Conservation (phyloP, 495 filamentous ascomycete species). For the Penicillium lividum region DNA sequence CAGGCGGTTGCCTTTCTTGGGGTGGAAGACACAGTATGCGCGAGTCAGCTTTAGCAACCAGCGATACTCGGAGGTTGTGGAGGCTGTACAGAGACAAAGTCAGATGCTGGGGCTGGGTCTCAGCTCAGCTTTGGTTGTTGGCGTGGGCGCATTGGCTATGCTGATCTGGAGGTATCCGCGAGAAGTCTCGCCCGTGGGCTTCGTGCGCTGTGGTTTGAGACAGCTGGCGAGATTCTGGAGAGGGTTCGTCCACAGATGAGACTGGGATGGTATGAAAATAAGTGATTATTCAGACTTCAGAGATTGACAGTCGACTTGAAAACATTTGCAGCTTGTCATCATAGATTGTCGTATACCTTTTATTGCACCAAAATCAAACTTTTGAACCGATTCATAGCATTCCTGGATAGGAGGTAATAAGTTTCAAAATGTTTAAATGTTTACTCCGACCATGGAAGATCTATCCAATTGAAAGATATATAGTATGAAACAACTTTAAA, state of each 20-base stretch:
- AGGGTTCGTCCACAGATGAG: conserved; percentile 4
- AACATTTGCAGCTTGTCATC: not conserved
- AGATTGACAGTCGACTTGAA: not conserved
- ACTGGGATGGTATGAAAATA: not conserved
- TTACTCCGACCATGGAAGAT: not conserved
- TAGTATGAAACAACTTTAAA: too few relatives aligned
- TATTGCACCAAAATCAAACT: not conserved
- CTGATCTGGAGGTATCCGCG: conserved; percentile 37
- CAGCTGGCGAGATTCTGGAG: conserved; percentile 15
- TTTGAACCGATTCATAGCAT: not conserved
- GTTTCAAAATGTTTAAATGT: not conserved
- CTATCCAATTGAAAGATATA: not conserved
- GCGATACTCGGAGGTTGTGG: conserved; percentile 80
- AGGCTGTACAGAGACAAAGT: conserved; percentile 67
- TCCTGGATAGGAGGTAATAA: too few relatives aligned
- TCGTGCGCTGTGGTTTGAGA: conserved; percentile 10
- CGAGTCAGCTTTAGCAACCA: conserved; percentile 91
- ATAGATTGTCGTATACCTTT: too few relatives aligned
- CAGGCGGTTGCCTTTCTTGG: conserved; percentile 70
- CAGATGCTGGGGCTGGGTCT: conserved; percentile 49
- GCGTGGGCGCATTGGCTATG: conserved; percentile 29
- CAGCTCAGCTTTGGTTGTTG: conserved; percentile 28
- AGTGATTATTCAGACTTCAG: not conserved
- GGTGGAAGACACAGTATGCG: conserved; percentile 92
- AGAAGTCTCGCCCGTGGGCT: conserved; percentile 16